Evolutionary conservation across 2,329 filamentous ascomycete genomes (phyloP).

Genomic region (Apiospora malaysiana): DNA sequence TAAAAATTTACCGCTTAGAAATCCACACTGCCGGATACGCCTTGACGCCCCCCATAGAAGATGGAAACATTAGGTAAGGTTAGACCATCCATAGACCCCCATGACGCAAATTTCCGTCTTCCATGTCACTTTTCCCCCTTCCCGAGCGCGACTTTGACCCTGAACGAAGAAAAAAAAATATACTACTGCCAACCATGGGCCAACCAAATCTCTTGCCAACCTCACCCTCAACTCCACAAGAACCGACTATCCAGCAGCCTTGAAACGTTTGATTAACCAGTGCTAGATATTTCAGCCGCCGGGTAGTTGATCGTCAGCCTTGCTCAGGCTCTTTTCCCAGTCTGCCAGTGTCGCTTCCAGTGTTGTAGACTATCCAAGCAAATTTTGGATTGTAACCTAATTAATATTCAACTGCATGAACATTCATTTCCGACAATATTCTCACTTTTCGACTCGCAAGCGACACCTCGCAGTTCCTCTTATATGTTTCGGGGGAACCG

Average conservation of each 20-base stretch:
- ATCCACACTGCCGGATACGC: conserved; percentile 14
- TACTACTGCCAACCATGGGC: not conserved
- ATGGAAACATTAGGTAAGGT: no score
- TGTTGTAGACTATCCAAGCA: not conserved
- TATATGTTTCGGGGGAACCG: not conserved
- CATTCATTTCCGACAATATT: conserved; percentile 1
- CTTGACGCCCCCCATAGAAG: not conserved
- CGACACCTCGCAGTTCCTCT: not conserved
- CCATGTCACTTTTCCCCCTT: not conserved
- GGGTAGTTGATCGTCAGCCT: not conserved
- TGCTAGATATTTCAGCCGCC: not conserved
- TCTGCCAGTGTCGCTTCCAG: not conserved
- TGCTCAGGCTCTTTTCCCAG: not conserved
- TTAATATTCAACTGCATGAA: not conserved
- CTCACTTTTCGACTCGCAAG: not conserved
- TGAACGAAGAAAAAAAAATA: not conserved
- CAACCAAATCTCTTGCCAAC: not conserved
- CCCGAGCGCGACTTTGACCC: not conserved
- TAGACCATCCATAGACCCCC: not conserved
- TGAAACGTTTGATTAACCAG: not conserved
- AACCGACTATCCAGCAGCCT: not conserved
- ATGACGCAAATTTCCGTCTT: conserved; percentile 20
- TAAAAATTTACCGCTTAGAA: conserved; percentile 20
- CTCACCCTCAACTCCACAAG: not conserved
- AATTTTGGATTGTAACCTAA: not conserved